Evolutionary conservation across 176 grass and related monocot species (phyloP), one percentile per base, ranked within the genome.

Genomic region (Dendrocalamus sinicus): DNA sequence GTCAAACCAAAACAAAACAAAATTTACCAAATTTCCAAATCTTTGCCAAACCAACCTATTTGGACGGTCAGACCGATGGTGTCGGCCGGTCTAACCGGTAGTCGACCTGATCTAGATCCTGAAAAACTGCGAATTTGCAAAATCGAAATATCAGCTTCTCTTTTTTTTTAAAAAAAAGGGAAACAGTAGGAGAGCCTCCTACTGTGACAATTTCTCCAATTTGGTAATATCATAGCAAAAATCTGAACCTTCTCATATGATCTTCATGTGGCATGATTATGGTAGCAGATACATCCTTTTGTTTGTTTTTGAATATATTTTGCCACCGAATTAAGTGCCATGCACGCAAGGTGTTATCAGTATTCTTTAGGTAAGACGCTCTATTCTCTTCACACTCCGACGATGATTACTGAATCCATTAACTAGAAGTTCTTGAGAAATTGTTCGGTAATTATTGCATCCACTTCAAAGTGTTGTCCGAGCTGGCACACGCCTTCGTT

Each of bases 281-380:
- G 55, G 78, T 72, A 39, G 19, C 65, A 72, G 35, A 32, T 0
- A 37, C n/a, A 30, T 67, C 28, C 40, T 40, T 64, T 26, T n/a
- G 23, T 44, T 47, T 75, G 73, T 53, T 62, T 90, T 86, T 65
- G 30, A 82, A 72, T 35, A 12, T 54, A 82, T 69, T 72, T 76
- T 39, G n/a, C 8, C 22, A 39, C 5, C 2, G 73, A 54, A 69
- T 71, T 26, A 64, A 68, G 60, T 67, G 20, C 22, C 37, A 76
- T 24, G 30, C 82, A 84, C 47, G 41, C 66, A 88, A 78, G 53
- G 53, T 41, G 77, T 83, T 69, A 26, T 37, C 80, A 0, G 15
- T 46, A 37, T 48, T 77, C 7, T 26, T 83, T 58, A 14, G 22
- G 22, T 60, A 63, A 80, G 7, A 55, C n/a, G 46, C 47, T 60